Base-by-base conservation (phyloP, 2,329 filamentous ascomycete genomes). In the Pyrenophora seminiperda region DNA sequence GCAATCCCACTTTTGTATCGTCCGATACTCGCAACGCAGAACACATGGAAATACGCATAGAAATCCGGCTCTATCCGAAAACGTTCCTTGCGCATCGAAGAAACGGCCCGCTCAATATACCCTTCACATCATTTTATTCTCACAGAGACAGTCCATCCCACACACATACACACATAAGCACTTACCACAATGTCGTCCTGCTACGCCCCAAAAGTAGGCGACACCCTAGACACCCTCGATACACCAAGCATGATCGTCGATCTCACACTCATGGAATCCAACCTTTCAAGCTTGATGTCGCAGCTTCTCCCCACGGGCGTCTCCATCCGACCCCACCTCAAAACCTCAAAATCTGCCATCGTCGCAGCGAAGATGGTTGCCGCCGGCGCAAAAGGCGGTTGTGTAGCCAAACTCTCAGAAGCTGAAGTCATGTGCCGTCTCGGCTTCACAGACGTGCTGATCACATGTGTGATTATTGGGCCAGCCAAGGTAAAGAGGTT, bases 171-270 rank as follows among this genome's bases (percentile, higher is more conserved):
- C 18, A 36, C 15, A 7, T 7, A 13, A 20, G 2, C 11, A 22
- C n/a, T 19, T 32, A 37, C 20, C 48, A 60, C 6, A 17, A 66
- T 65, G 63, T 40, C 58, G 6, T 78, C 79, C 59, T 41, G 61
- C 27, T 78, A 79, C 59, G 39, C 61, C 27, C 77, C 77, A 9
- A 66, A 73, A 53, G 56, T 78, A 37, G 78, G 79, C 46, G 75
- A 79, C 53, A 50, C 52, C 10, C 52, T 81, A 59, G 66, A 69
- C 3, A 63, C 62, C 48, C 78, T 83, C 34, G 81, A 83, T 59
- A 83, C 81, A 0, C 81, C 80, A 1, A 81, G 79, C 43, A 82
- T 83, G 79, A 75, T 83, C 36, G 80, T 81, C 37, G 76, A 82
- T 42, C 73, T 82, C 7, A 74, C 78, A 47, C 64, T 79, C 3